Base-by-base conservation (phyloP, 2,329 filamentous ascomycete genomes). In the Epichloe aotearoae region DNA sequence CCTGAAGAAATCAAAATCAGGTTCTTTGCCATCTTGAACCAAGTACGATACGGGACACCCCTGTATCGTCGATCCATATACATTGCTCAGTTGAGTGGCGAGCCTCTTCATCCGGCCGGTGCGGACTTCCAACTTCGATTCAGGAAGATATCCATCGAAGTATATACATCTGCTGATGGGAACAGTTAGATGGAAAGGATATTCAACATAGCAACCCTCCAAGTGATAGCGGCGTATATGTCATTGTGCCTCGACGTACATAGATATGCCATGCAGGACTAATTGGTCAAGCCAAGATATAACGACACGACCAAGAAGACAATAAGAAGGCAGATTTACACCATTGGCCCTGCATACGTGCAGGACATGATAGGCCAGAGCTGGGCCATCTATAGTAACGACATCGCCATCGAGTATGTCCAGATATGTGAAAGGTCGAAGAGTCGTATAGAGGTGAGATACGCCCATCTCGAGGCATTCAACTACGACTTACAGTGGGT, bases 91-190 rank as follows among this genome's bases (percentile, higher is more conserved):
- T 20, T 77, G 73, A 4, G 69, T 66, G 7, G 84, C 77, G 20
- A 73, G 77, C 19, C 71, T 73, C 47, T 79, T 69, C 37, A 86
- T 71, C 36, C 88, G 75, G 10, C 74, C 65, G 47, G 82, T 67
- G 4, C 88, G 77, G 6, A 80, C 78, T 0, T 68, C 63, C 36
- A 75, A 73, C 62, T 95, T 95, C 4, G 72, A 65, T 0, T 63
- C 52, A 0, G 91, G 91, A 1, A 97, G 73, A 51, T 80, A 83
- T 14, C 89, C 89, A 64, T 97, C 91, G 59, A 97, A 96, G 63
- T 84, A 89, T 49, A 96, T 85, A 45, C 75, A 79, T 52, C 78
- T 69, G 44, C 63, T 64, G 54, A 26, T 4, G 14, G 17, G 43
- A 8, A 23, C 2, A 41, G 49, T 52, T 44, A 52, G 37, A 47